A percentile compares a stretch with the other conserved stretches of the same genome.
These are phyloP conservation scores for Plasmodium yoelii DNA, from an alignment of 169 alveolate genomes.

Conservation along the genomic window DNA sequence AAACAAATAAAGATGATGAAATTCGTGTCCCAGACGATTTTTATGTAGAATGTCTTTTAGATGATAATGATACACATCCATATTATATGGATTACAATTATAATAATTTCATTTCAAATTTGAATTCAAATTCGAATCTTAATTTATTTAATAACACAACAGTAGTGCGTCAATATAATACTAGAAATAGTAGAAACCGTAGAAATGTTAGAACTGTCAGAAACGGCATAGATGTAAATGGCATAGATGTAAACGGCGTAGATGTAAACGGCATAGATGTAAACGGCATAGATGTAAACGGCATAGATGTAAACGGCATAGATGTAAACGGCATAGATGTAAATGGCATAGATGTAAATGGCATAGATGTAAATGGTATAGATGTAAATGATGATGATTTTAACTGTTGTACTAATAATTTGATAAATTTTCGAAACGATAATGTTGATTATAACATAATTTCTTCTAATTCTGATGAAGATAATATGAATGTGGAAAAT, in stretches of 20 bases:
- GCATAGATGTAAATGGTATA: too few species aligned
- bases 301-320: too few species aligned
- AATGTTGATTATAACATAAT: not conserved
- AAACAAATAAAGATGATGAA: not conserved
- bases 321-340: too few species aligned
- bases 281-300: too few species aligned
- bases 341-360: too few species aligned
- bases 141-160: not conserved
- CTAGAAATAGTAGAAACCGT: too few species aligned
- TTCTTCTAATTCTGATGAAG: not conserved
- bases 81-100: constrained; percentile 1
- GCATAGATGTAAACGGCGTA: too few species aligned
- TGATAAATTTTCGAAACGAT: not conserved
- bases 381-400: too few species aligned
- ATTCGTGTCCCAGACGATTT: constrained; percentile 44
- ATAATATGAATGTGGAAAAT: not conserved
- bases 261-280: too few species aligned
- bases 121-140: not conserved
- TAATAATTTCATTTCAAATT: too few species aligned
- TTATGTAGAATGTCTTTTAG: constrained; percentile 65
- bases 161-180: not conserved
- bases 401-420: not conserved
- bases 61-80: constrained; percentile 1
- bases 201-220: too few species aligned
- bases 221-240: too few species aligned